A percentile compares a stretch with the other conserved stretches of the same genome.
Evolutionary conservation across 306 rosid species (phyloP).

Genomic region (Phaseolus lunatus): DNA sequence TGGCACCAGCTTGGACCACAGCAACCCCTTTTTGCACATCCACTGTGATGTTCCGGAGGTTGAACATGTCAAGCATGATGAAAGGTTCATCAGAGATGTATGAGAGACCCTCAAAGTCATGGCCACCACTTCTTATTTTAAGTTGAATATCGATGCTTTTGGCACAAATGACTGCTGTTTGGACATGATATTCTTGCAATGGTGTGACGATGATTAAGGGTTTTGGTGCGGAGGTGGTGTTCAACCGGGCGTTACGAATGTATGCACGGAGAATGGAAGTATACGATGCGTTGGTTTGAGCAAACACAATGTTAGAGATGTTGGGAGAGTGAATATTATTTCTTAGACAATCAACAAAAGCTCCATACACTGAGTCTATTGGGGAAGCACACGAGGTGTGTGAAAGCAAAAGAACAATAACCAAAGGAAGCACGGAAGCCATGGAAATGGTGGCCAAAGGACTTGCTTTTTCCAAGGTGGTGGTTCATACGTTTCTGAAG

Average conservation of each 20-base stretch:
- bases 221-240: background rate
- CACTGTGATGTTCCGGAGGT: background rate
- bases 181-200: background rate
- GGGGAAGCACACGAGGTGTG: background rate
- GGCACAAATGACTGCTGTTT: background rate
- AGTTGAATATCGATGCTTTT: background rate
- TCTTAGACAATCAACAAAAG: slow-evolving; percentile 2
- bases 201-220: background rate
- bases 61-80: slow-evolving; percentile 20
- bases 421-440: background rate
- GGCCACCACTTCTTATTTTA: background rate
- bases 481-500: background rate
- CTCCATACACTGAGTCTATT: background rate
- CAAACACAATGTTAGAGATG: background rate
- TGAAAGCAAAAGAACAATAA: background rate
- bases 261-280: background rate
- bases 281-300: background rate
- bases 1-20: slow-evolving; percentile 29
- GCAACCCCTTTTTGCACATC: slow-evolving; percentile 15
- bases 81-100: slow-evolving; percentile 6
- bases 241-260: slow-evolving; percentile 11
- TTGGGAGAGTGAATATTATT: background rate
- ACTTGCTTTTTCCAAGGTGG: background rate
- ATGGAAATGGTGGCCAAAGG: background rate
- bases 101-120: slow-evolving; percentile 3